Conservation (phyloP, 495 filamentous ascomycete species). For the Viridothelium virens region DNA sequence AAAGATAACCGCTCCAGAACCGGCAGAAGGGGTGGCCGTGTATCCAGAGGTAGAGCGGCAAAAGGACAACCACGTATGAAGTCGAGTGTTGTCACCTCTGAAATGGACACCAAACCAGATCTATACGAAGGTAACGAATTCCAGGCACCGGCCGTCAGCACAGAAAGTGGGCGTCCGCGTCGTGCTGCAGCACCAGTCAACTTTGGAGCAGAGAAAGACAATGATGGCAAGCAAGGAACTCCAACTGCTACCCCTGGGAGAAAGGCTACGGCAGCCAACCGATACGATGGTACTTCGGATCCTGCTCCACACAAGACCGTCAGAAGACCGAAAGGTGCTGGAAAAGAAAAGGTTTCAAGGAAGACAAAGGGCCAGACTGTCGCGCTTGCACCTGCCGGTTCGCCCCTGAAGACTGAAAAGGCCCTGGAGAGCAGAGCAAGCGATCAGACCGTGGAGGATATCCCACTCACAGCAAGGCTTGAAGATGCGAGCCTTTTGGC, state of each 20-base stretch:
- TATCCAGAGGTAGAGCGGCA: constrained; percentile 16
- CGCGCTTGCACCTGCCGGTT: constrained; percentile 30
- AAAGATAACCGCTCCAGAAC: constrained; percentile 71
- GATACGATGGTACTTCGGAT: constrained; percentile 21
- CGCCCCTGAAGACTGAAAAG: constrained; percentile 26
- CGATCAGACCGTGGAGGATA: constrained; percentile 15
- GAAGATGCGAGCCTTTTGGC: constrained; percentile 28
- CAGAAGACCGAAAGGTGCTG: constrained; percentile 22
- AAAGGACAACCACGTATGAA: constrained; percentile 51
- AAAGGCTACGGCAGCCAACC: constrained; percentile 18
- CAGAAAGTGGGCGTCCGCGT: constrained; percentile 60
- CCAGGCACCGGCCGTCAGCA: constrained; percentile 33
- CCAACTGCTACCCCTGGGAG: constrained; percentile 39
- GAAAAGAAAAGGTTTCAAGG: constrained; percentile 29
- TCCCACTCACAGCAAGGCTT: constrained; percentile 7
- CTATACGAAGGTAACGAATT: constrained; percentile 29
- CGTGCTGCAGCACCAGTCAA: constrained; percentile 59
- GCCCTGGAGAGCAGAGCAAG: not conserved
- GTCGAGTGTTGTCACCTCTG: constrained; percentile 67
- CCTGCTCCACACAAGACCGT: constrained; percentile 26
- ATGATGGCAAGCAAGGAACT: constrained; percentile 27
- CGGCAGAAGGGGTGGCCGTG: constrained; percentile 56
- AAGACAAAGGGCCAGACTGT: constrained; percentile 30
- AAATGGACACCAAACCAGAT: constrained; percentile 52
- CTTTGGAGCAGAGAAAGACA: constrained; percentile 50